These are phyloP conservation scores for Corallochytrium limacisporum DNA, from an alignment of 78 protist genomes.

Conservation along the genomic window DNA sequence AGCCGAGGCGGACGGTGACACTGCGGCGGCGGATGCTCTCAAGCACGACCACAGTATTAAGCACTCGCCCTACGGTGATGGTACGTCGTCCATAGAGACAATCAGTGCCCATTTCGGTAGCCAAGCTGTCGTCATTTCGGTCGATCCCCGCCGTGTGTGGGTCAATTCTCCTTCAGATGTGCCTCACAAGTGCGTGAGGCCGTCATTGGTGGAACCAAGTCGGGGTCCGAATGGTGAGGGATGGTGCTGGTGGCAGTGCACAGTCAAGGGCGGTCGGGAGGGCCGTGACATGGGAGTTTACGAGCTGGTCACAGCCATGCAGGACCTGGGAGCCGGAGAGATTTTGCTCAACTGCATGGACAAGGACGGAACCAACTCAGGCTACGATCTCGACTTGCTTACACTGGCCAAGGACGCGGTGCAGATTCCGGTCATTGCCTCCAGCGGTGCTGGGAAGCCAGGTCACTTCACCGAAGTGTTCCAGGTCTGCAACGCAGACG, in stretches of 20 bases:
- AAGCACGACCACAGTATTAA: no score
- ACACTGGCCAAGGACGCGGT: slow-evolving; percentile 14
- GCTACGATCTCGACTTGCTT: slow-evolving; percentile 22
- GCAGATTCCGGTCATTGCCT: slow-evolving; percentile 50
- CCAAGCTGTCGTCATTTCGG: slow-evolving; percentile 53
- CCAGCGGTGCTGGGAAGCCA: slow-evolving; percentile 45
- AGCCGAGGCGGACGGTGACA: no score
- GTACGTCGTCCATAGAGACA: slow-evolving; percentile 15
- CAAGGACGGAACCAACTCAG: slow-evolving; percentile 27
- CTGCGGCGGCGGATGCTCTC: no score
- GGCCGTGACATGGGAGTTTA: slow-evolving; percentile 29
- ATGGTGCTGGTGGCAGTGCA: slow-evolving; percentile 54
- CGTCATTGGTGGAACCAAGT: no score
- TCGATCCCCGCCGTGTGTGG: slow-evolving; percentile 50
- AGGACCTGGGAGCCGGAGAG: slow-evolving; percentile 59
- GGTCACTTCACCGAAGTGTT: slow-evolving; percentile 38
- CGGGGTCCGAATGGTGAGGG: slow-evolving; percentile 30
- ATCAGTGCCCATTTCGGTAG: slow-evolving; percentile 32
- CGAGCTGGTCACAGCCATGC: slow-evolving; percentile 27
- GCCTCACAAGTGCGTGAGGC: no score
- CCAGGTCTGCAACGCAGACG: background rate
- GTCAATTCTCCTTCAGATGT: background rate
- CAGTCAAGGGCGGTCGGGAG: slow-evolving; percentile 52
- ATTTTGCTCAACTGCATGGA: slow-evolving; percentile 68
- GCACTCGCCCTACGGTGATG: background rate